Conservation (phyloP, 1,284 basidiomycete genomes). For the Cronartium quercuum region DNA sequence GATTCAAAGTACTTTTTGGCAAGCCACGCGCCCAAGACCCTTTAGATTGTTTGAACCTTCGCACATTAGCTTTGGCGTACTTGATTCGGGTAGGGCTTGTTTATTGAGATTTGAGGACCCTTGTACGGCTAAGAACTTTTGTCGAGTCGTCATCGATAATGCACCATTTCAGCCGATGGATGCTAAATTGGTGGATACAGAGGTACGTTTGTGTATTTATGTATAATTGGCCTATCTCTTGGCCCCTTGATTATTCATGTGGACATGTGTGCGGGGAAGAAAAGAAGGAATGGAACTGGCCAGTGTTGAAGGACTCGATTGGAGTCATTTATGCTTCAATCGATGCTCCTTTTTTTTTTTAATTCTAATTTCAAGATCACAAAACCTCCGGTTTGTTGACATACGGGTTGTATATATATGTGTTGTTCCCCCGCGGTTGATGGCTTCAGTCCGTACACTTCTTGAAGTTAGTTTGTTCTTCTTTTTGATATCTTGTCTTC, state of each 20-base stretch:
- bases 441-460: background rate
- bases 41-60: constrained; percentile 26
- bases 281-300: too few species aligned
- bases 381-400: too few species aligned
- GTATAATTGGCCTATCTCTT: too few species aligned
- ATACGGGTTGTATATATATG: too few species aligned
- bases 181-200: constrained; percentile 18
- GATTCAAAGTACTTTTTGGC: constrained; percentile 11
- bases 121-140: constrained; percentile 14
- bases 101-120: constrained; percentile 17
- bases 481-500: background rate
- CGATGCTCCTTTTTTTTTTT: too few species aligned
- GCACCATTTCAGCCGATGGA: constrained; percentile 28
- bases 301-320: too few species aligned
- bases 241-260: too few species aligned
- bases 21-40: constrained; percentile 13
- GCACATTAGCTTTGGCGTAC: constrained; percentile 12
- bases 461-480: background rate
- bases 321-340: too few species aligned
- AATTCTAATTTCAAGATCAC: too few species aligned
- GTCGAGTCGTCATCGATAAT: constrained; percentile 9
- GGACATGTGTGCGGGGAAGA: too few species aligned
- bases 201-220: too few species aligned
- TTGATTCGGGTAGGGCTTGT: constrained; percentile 9
- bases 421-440: background rate